Base-by-base conservation (phyloP, 179 eudicot genomes). In the Spinacia oleracea region DNA sequence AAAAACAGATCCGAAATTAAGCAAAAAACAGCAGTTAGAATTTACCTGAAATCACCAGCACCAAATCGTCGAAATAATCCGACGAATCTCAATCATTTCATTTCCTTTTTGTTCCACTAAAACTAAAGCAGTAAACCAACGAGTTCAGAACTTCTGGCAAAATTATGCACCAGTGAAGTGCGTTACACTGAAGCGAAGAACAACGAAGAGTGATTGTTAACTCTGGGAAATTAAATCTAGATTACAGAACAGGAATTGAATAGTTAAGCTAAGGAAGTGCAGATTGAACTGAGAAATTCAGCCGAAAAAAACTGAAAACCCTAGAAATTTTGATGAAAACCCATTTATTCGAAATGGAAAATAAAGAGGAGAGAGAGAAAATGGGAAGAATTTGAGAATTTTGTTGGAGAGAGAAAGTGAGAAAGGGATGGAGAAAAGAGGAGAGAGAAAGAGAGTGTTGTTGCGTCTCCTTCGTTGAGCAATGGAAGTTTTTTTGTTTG, bases 1-100 rank as follows among this genome's bases (percentile, higher is more conserved):
- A 77, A 18, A 16, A 56, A 64, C 81, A 82, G 84, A 82, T 82
- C 81, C 81, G 42, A 70, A 80, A 78, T 55, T n/a, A 50, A 71
- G 3, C 14, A 78, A 43, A 43, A 72, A 51, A 29, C 50, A 79
- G 14, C 50, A 79, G 14, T 16, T 51, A 38, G 71, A 78, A 78
- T 83, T 78, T 77, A 88, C 89, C 88, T 81, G 27, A 59, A 76
- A 82, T 67, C 75, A 80, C 18, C 58, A 80, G 74, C 66, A 62
- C 34, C 78, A 77, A 73, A 80, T 78, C 76, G 59, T 70, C 72
- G 38, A 25, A 35, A 38, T 25, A 53, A 59, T 62, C 62, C 32
- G 35, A 58, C 62, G 69, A 71, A 81, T 83, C 82, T 62, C 46
- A 40, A 40, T 48, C 53, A 72, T 35, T 51, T 16, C 12, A 11